Percentiles rank a stretch among this genome's conserved stretches.
Conservation (phyloP, 2,329 filamentous ascomycete genomes). For the Karstenula rhodostoma region DNA sequence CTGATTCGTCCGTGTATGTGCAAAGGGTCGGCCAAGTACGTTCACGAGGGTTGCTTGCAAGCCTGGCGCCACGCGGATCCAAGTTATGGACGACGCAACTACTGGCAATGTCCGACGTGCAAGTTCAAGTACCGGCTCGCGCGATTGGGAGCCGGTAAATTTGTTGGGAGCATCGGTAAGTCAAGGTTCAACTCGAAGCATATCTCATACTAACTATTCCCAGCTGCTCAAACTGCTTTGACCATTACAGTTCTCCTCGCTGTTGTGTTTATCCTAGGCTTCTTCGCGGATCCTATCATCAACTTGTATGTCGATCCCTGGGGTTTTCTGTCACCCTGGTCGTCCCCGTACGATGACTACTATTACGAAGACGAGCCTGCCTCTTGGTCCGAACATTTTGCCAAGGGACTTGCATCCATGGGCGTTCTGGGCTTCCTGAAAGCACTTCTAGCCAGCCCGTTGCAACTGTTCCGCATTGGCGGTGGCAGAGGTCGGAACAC, state of each 20-base stretch:
- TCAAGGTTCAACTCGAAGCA: constrained; percentile 3
- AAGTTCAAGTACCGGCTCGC: constrained; percentile 81
- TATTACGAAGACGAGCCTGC: constrained; percentile 46
- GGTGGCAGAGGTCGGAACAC: constrained; percentile 67
- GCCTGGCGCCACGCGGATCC: constrained; percentile 82
- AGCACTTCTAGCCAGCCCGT: constrained; percentile 76
- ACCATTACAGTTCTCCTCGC: constrained; percentile 76
- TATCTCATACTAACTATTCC: constrained; percentile 21
- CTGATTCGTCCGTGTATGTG: constrained; percentile 91
- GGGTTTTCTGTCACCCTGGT: constrained; percentile 50
- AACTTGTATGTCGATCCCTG: constrained; percentile 84
- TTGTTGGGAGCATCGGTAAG: constrained; percentile 59
- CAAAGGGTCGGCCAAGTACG: constrained; percentile 91
- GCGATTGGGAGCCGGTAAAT: constrained; percentile 76
- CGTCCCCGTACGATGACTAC: constrained; percentile 31
- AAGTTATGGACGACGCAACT: constrained; percentile 70
- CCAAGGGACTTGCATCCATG: constrained; percentile 89
- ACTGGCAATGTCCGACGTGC: constrained; percentile 89
- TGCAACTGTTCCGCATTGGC: constrained; percentile 75
- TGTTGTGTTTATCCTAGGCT: constrained; percentile 83
- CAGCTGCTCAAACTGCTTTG: constrained; percentile 70
- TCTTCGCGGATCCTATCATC: constrained; percentile 91
- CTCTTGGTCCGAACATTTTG: constrained; percentile 82
- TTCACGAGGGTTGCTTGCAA: constrained; percentile 89
- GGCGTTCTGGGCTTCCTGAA: constrained; percentile 88